Conservation (phyloP, 495 filamentous ascomycete species). For the Copromyces sp. region DNA sequence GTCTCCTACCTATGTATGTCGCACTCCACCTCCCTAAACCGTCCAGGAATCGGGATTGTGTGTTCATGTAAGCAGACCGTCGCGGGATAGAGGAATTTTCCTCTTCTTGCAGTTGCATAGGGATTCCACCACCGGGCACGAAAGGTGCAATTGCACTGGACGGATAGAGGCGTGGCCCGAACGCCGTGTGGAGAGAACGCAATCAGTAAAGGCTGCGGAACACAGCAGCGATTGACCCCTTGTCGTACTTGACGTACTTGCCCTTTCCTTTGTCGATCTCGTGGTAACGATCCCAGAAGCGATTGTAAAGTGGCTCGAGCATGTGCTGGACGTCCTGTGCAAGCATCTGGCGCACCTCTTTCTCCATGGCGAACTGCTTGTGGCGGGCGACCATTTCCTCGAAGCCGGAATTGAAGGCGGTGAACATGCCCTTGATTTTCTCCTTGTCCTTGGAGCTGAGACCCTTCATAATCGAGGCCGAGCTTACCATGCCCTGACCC, state of each 20-base stretch:
- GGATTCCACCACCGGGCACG: not conserved
- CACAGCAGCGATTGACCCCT: slow-evolving; percentile 49
- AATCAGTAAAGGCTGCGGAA: slow-evolving; percentile 38
- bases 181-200: not conserved
- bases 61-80: not conserved
- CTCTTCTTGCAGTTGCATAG: too few species aligned
- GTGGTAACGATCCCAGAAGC: slow-evolving; percentile 97
- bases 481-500: slow-evolving; percentile 57
- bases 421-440: slow-evolving; percentile 89
- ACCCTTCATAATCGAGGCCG: slow-evolving; percentile 68
- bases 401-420: slow-evolving; percentile 78
- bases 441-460: slow-evolving; percentile 86
- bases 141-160: not conserved
- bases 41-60: not conserved
- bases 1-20: not conserved
- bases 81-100: not conserved
- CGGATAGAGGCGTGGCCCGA: not conserved
- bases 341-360: slow-evolving; percentile 71
- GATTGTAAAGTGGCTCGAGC: slow-evolving; percentile 85
- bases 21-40: not conserved
- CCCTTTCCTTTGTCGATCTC: slow-evolving; percentile 94
- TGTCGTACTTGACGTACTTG: slow-evolving; percentile 97
- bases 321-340: slow-evolving; percentile 75
- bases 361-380: slow-evolving; percentile 72
- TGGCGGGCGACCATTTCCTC: slow-evolving; percentile 78